Conservation (phyloP, 2,329 filamentous ascomycete species). For the Fusarium keratoplasticum region DNA sequence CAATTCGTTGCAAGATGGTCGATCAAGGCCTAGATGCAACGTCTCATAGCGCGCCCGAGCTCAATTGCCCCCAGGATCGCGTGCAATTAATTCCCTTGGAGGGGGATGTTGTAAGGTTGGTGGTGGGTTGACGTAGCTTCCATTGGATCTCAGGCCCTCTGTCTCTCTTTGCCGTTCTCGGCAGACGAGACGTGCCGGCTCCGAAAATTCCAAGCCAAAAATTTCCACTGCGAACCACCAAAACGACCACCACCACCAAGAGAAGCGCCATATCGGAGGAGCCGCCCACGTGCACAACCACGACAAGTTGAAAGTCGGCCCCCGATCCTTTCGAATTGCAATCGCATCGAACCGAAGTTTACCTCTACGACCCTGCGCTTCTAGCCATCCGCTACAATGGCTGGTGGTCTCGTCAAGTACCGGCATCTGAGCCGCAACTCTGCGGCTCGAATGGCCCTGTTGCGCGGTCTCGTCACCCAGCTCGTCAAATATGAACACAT, state of each 20-base stretch:
- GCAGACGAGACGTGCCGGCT: conserved; percentile 46
- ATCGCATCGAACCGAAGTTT: neutral
- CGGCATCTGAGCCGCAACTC: conserved; percentile 88
- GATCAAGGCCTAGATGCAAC: conserved; percentile 39
- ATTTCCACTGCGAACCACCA: conserved; percentile 45
- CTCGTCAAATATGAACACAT: conserved; percentile 95
- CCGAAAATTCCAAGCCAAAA: conserved; percentile 47
- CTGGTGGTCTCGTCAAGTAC: conserved; percentile 87
- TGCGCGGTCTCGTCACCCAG: conserved; percentile 95
- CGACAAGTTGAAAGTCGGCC: neutral
- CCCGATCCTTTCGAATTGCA: neutral
- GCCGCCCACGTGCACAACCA: conserved; percentile 25
- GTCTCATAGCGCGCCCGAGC: conserved; percentile 50
- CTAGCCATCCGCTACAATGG: conserved; percentile 67
- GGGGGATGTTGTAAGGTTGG: conserved; percentile 35
- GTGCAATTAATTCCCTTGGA: conserved; percentile 22
- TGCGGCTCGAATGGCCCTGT: conserved; percentile 88
- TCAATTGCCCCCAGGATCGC: conserved; percentile 40
- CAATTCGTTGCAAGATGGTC: conserved; percentile 33
- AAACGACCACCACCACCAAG: conserved; percentile 30
- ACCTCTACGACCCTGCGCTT: neutral
- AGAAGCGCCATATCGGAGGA: conserved; percentile 18
- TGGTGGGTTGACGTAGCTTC: conserved; percentile 46
- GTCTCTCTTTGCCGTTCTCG: conserved; percentile 34
- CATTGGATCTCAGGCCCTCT: conserved; percentile 17